Percentiles rank a stretch among this genome's conserved stretches.
phyloP scores from a whole-genome alignment of 306 rosid genomes.

The Astragalus membranaceus region DNA sequence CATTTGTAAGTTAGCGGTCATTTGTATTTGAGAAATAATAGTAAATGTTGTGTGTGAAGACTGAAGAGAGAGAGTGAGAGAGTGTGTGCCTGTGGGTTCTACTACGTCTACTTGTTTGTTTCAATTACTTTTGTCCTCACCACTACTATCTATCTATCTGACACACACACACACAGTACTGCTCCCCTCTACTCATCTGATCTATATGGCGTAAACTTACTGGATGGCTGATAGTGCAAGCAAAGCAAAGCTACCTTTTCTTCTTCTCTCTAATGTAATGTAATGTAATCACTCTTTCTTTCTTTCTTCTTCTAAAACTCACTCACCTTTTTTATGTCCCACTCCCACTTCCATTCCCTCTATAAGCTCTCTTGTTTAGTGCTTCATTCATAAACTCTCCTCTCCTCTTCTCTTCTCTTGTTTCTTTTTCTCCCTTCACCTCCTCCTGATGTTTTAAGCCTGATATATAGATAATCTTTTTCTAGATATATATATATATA shows the following conservation, averaged over 20 bases:
- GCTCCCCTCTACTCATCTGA: constrained; percentile 34
- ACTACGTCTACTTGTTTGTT: too few relatives aligned
- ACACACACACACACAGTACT: constrained; percentile 31
- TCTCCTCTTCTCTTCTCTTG: background rate
- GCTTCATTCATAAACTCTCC: constrained; percentile 16
- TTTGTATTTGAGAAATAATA: too few relatives aligned
- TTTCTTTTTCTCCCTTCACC: background rate
- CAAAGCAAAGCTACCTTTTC: constrained; percentile 64
- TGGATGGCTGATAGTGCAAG: constrained; percentile 70
- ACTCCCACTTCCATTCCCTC: background rate
- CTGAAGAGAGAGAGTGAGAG: background rate
- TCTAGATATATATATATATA: too few relatives aligned
- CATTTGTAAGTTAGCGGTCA: too few relatives aligned
- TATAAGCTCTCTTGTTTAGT: constrained; percentile 46
- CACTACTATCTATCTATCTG: too few relatives aligned
- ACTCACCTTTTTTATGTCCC: constrained; percentile 22
- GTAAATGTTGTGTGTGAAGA: background rate
- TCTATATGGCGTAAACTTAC: constrained; percentile 41
- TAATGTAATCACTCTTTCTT: background rate
- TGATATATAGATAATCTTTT: too few relatives aligned
- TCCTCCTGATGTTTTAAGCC: background rate
- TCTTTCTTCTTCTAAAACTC: background rate
- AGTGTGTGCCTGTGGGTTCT: too few relatives aligned
- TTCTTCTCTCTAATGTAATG: too few relatives aligned
- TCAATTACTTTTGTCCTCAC: constrained; percentile 24